Evolutionary conservation across 2,329 filamentous ascomycete genomes (phyloP).

Genomic region (Coleophoma cylindrospora): DNA sequence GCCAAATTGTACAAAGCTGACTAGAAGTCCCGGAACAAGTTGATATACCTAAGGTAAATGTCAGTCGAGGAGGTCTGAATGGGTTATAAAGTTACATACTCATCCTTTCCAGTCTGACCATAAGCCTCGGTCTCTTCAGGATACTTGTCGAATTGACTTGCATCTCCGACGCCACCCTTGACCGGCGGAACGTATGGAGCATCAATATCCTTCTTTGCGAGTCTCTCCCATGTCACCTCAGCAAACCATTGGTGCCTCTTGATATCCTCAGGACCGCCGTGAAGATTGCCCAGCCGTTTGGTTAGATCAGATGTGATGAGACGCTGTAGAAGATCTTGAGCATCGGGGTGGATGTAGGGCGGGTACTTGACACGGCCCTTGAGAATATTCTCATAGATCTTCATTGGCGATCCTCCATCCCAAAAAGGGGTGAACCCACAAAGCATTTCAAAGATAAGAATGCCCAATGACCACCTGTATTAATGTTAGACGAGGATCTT

Average conservation of each 20-base stretch:
- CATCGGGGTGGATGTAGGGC: conserved; percentile 89
- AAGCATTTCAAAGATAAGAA: conserved; percentile 98
- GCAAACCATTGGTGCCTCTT: conserved; percentile 96
- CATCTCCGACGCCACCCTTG: conserved; percentile 87
- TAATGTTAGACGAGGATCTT: conserved; percentile 8
- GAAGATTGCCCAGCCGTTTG: conserved; percentile 90
- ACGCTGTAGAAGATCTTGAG: conserved; percentile 85
- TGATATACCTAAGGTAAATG: background rate
- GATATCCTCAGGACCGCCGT: conserved; percentile 84
- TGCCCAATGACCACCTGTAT: conserved; percentile 91
- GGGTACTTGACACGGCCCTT: conserved; percentile 96
- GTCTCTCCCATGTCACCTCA: conserved; percentile 94
- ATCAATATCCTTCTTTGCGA: conserved; percentile 95
- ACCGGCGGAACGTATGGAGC: conserved; percentile 96
- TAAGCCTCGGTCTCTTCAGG: conserved; percentile 95
- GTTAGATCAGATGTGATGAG: conserved; percentile 94
- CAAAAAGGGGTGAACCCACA: conserved; percentile 99
- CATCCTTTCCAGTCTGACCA: conserved; percentile 71
- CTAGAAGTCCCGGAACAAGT: conserved; percentile 4
- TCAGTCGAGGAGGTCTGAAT: no score
- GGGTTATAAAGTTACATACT: conserved; percentile 57
- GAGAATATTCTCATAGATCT: conserved; percentile 99
- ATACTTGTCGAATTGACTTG: conserved; percentile 97
- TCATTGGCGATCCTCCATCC: conserved; percentile 96
- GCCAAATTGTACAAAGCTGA: background rate